phyloP scores from a whole-genome alignment of 1,139 yeast genomes.

The Saccharomycopsis crataegensis region DNA sequence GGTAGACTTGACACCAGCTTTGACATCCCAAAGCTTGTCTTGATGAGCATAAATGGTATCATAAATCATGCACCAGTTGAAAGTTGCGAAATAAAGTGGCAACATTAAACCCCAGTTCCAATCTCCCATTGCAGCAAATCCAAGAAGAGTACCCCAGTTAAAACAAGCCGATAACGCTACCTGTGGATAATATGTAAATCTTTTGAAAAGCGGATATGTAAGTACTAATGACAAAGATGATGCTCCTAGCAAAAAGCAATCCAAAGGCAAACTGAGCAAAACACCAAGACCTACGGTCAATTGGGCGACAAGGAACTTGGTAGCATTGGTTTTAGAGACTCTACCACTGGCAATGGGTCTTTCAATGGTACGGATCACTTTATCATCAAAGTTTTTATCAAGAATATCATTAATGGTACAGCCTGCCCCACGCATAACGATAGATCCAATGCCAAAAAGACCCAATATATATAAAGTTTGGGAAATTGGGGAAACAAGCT shows the following conservation, averaged over 20 bases:
- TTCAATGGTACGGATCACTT: constrained; percentile 81
- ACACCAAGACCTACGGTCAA: constrained; percentile 71
- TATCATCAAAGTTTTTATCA: constrained; percentile 74
- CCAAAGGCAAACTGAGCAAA: constrained; percentile 63
- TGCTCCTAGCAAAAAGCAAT: constrained; percentile 79
- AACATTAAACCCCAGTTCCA: constrained; percentile 68
- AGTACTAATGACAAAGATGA: constrained; percentile 73
- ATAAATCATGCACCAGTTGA: constrained; percentile 90
- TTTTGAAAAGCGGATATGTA: constrained; percentile 85
- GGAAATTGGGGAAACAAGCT: constrained; percentile 58
- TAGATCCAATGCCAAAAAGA: constrained; percentile 74
- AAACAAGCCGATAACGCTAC: constrained; percentile 73
- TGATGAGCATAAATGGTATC: constrained; percentile 98
- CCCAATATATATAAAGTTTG: constrained; percentile 52
- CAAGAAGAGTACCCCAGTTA: constrained; percentile 92
- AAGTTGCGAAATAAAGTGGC: constrained; percentile 70
- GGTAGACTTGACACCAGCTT: constrained; percentile 90
- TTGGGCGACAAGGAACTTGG: constrained; percentile 67
- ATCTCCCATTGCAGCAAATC: constrained; percentile 94
- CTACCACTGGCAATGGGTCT: constrained; percentile 90
- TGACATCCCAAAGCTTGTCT: constrained; percentile 78
- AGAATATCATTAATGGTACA: constrained; percentile 89
- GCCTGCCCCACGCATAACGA: constrained; percentile 96
- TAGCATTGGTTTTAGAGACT: constrained; percentile 65
- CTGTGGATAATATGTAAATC: constrained; percentile 95